Conservation (phyloP, 2,329 filamentous ascomycete genomes). For the Venturia oleaginea region DNA sequence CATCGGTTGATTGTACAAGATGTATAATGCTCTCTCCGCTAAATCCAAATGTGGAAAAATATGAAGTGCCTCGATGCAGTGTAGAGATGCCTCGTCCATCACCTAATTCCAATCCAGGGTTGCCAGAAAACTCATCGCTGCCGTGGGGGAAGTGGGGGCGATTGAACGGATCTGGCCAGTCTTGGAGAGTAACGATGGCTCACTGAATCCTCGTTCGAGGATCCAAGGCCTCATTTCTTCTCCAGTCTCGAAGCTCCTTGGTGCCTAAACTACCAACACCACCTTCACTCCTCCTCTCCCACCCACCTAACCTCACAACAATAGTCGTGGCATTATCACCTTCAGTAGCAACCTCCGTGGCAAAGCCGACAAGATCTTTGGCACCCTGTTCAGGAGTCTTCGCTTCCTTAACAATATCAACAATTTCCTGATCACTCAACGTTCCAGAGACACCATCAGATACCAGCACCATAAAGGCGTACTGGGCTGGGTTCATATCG, state of each 20-base stretch:
- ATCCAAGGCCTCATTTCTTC: constrained; percentile 70
- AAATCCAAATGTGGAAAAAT: too few relatives aligned
- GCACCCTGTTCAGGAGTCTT: constrained; percentile 82
- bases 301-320: constrained; percentile 54
- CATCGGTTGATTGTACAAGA: too few relatives aligned
- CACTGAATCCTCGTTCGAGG: constrained; percentile 57
- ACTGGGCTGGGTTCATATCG: constrained; percentile 75
- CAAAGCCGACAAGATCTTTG: constrained; percentile 70
- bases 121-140: too few relatives aligned
- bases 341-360: constrained; percentile 69
- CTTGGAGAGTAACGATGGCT: not conserved
- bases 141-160: not conserved
- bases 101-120: too few relatives aligned
- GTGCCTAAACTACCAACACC: constrained; percentile 83
- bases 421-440: constrained; percentile 85
- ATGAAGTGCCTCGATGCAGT: too few relatives aligned
- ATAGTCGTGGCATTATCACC: constrained; percentile 57
- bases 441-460: constrained; percentile 83
- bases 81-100: too few relatives aligned
- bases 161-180: not conserved
- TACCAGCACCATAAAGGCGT: constrained; percentile 79
- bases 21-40: too few relatives aligned
- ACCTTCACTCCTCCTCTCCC: constrained; percentile 67
- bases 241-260: constrained; percentile 81
- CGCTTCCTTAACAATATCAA: constrained; percentile 91